phyloP scores from a whole-genome alignment of 805 yeast species.

The Schwanniomyces sp. region DNA sequence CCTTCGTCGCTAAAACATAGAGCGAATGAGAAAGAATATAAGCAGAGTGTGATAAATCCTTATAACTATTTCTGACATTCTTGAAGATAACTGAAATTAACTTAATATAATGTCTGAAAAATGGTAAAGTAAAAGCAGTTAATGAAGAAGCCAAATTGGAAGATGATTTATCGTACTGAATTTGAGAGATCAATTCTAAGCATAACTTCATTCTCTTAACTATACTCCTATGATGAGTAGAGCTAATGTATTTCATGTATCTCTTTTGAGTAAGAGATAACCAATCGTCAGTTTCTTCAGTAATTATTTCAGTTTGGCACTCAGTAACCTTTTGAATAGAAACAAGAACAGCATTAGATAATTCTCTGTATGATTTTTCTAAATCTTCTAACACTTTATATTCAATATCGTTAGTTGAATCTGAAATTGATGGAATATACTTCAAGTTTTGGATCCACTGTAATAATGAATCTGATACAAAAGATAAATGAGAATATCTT shows the following conservation, averaged over 20 bases:
- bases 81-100: constrained; percentile 45
- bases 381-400: constrained; percentile 29
- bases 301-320: constrained; percentile 26
- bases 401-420: constrained; percentile 21
- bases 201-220: constrained; percentile 31
- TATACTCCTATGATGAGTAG: constrained; percentile 42
- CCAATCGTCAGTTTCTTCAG: constrained; percentile 66
- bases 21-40: constrained; percentile 57
- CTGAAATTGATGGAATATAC: constrained; percentile 15
- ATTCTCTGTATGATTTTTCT: constrained; percentile 48
- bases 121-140: constrained; percentile 58
- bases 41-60: constrained; percentile 58
- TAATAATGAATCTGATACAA: constrained; percentile 48
- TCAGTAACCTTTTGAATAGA: constrained; percentile 62
- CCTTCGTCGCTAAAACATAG: constrained; percentile 65
- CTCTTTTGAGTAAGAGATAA: constrained; percentile 49
- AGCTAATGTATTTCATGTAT: constrained; percentile 39
- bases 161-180: constrained; percentile 37
- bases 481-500: constrained; percentile 30
- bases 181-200: constrained; percentile 28
- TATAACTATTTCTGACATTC: constrained; percentile 49
- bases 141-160: constrained; percentile 47
- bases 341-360: constrained; percentile 61
- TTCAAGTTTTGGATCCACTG: constrained; percentile 42
- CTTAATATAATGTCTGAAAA: constrained; percentile 57